Evolutionary conservation across 345 rosid genomes (phyloP).

Genomic region (Brassica cretica): DNA sequence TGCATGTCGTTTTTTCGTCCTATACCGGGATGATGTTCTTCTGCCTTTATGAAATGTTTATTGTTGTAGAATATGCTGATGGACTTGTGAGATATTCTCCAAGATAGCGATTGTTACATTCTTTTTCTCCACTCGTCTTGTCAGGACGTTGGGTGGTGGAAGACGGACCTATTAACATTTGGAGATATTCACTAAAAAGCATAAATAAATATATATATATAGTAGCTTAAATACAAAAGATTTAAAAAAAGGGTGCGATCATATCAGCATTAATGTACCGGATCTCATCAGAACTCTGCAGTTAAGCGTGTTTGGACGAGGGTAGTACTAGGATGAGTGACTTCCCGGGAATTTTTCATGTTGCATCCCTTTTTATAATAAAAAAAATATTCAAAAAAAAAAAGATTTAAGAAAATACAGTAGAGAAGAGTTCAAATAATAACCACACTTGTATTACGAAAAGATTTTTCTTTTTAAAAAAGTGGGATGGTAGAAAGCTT

Average conservation of each 20-base stretch:
- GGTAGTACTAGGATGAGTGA: too few relatives aligned
- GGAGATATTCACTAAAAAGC: neutral
- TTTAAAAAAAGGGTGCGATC: too few relatives aligned
- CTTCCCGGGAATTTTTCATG: too few relatives aligned
- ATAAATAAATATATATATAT: too few relatives aligned
- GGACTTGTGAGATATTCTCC: constrained; percentile 8
- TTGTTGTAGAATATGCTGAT: neutral
- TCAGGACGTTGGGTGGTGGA: neutral
- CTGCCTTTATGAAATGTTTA: neutral
- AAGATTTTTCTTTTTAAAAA: too few relatives aligned
- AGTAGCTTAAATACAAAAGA: neutral
- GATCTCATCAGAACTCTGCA: too few relatives aligned
- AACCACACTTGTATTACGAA: neutral
- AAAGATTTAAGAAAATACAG: too few relatives aligned
- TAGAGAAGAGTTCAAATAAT: neutral
- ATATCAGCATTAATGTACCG: too few relatives aligned
- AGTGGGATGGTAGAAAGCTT: neutral
- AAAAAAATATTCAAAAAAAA: too few relatives aligned
- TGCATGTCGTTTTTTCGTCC: neutral
- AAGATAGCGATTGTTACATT: constrained; percentile 19
- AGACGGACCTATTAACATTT: constrained; percentile 1
- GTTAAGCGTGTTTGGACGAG: too few relatives aligned
- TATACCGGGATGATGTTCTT: neutral
- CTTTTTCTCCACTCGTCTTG: constrained; percentile 13
- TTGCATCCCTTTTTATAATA: too few relatives aligned